phyloP scores from a whole-genome alignment of 352 stramenopile genomes.

The Pythium periplocum region DNA sequence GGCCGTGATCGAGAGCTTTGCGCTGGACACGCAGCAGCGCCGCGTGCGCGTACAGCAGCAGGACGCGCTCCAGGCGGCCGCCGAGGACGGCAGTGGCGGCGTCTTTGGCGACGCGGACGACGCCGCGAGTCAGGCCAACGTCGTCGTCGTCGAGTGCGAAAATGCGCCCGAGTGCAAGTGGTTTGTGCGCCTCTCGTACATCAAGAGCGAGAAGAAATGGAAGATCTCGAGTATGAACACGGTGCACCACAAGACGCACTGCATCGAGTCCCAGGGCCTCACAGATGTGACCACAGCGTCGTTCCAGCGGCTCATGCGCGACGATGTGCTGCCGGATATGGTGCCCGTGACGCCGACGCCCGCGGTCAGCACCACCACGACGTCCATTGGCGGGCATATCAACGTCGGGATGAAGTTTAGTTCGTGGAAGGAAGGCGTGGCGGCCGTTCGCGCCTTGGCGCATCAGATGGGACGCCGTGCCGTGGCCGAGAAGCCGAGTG shows the following conservation, averaged over 20 bases:
- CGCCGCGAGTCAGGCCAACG: slow-evolving; percentile 21
- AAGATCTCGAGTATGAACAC: slow-evolving; percentile 72
- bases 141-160: slow-evolving; percentile 56
- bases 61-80: slow-evolving; percentile 1
- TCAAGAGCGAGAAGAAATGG: slow-evolving; percentile 65
- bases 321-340: slow-evolving; percentile 4
- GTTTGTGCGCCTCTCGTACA: slow-evolving; percentile 60
- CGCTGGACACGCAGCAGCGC: slow-evolving; percentile 45
- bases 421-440: slow-evolving; percentile 58
- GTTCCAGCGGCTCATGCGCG: slow-evolving; percentile 33
- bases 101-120: slow-evolving; percentile 1
- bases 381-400: slow-evolving; percentile 24
- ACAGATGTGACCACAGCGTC: not conserved
- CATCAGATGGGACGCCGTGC: slow-evolving; percentile 52
- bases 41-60: slow-evolving; percentile 45
- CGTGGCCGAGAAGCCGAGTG: slow-evolving; percentile 41
- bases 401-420: slow-evolving; percentile 39
- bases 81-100: slow-evolving; percentile 5
- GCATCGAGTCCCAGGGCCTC: slow-evolving; percentile 16
- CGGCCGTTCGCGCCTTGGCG: slow-evolving; percentile 40
- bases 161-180: slow-evolving; percentile 65
- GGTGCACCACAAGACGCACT: slow-evolving; percentile 59
- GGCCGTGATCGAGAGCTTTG: slow-evolving; percentile 54
- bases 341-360: slow-evolving; percentile 2
- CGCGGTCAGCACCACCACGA: not conserved